These are phyloP conservation scores for Termitomyces bulborhizus DNA, from an alignment of 768 basidiomycete genomes.

Conservation along the genomic window DNA sequence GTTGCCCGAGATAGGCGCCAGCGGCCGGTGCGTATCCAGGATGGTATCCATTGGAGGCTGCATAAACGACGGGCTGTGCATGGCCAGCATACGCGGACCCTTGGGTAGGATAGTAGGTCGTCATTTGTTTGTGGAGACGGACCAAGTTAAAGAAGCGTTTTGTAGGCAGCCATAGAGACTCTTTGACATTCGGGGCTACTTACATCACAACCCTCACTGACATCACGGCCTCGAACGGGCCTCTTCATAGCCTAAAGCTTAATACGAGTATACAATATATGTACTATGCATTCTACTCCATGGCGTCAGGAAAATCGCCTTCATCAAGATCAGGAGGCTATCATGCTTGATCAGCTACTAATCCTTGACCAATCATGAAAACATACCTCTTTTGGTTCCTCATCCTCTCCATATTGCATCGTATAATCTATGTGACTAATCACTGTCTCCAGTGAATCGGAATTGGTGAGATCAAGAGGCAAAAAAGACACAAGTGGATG, in stretches of 20 bases:
- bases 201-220: background rate
- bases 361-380: conserved; percentile 5
- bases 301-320: conserved; percentile 71
- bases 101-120: conserved; percentile 34
- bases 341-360: conserved; percentile 10
- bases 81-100: conserved; percentile 19
- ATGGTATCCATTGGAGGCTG: conserved; percentile 18
- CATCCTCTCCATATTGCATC: conserved; percentile 98
- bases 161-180: background rate
- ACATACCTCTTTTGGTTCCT: conserved; percentile 89
- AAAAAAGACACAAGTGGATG: conserved; percentile 97
- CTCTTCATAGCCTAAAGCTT: background rate
- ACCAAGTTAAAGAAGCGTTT: conserved; percentile 6
- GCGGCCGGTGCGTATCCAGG: conserved; percentile 11
- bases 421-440: conserved; percentile 96
- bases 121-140: conserved; percentile 4
- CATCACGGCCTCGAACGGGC: background rate
- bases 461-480: conserved; percentile 84
- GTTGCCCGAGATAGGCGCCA: conserved; percentile 10
- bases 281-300: conserved; percentile 4
- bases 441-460: conserved; percentile 85
- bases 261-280: background rate
- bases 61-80: conserved; percentile 25
- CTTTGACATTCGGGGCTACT: conserved; percentile 5
- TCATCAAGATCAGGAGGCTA: conserved; percentile 92